These are phyloP conservation scores for Plasmodium blacklocki DNA, from an alignment of 169 alveolate species.

Conservation along the genomic window DNA sequence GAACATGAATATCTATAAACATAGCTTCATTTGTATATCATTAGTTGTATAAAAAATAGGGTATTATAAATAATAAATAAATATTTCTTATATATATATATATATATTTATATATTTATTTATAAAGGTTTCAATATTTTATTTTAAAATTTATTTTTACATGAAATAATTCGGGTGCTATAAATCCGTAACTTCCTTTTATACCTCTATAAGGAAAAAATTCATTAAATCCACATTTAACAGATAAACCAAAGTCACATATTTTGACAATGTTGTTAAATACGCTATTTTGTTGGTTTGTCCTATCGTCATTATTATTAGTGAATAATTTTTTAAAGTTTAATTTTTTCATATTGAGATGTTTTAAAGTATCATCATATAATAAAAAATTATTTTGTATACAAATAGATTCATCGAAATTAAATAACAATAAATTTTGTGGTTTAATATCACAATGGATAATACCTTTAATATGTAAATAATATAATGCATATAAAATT, in stretches of 20 bases:
- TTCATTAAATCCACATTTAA: conserved; percentile 43
- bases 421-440: conserved; percentile 82
- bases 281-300: not conserved
- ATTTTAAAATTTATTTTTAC: conserved; percentile 18
- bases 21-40: not conserved
- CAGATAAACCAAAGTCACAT: conserved; percentile 74
- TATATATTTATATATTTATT: no score
- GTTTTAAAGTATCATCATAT: not conserved
- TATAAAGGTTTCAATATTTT: not conserved
- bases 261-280: conserved; percentile 47
- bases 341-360: conserved; percentile 11
- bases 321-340: conserved; percentile 26
- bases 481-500: conserved; percentile 81
- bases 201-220: conserved; percentile 73
- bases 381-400: conserved; percentile 7
- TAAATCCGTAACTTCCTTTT: conserved; percentile 79
- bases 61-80: not conserved
- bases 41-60: not conserved
- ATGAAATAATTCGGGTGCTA: conserved; percentile 81
- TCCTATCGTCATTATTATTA: conserved; percentile 20
- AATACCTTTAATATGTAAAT: conserved; percentile 81
- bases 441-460: conserved; percentile 83
- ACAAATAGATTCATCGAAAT: conserved; percentile 38
- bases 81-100: not conserved
- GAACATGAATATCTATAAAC: not conserved